Percentiles rank a stretch among this genome's conserved stretches.
These are phyloP conservation scores for Babesia ovata DNA, from an alignment of 169 alveolate species.

Conservation along the genomic window DNA sequence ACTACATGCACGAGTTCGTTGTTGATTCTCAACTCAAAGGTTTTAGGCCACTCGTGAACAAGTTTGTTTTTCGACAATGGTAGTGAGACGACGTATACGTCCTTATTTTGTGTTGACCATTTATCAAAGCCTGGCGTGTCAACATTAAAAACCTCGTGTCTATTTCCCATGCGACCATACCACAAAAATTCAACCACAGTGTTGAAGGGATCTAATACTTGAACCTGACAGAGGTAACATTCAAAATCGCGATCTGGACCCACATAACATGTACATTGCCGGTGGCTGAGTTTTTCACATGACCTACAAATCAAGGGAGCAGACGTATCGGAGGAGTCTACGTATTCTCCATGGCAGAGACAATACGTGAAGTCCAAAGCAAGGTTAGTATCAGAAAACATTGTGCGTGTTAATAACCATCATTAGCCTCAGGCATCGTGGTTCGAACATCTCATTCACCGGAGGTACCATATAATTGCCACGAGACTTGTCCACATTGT, in stretches of 20 bases:
- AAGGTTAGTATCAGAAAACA: too few relatives aligned
- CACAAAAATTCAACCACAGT: constrained; percentile 70
- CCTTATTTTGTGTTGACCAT: constrained; percentile 72
- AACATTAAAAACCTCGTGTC: constrained; percentile 46
- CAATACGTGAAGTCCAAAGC: constrained; percentile 34
- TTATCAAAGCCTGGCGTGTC: constrained; percentile 62
- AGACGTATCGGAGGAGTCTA: not conserved
- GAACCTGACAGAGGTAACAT: constrained; percentile 73
- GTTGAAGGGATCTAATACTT: constrained; percentile 78
- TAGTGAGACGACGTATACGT: constrained; percentile 65
- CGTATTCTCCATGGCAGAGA: constrained; percentile 39
- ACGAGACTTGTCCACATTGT: too few relatives aligned
- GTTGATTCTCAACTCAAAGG: constrained; percentile 72
- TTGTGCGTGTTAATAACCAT: not conserved
- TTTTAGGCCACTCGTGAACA: constrained; percentile 82
- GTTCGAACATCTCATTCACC: too few relatives aligned
- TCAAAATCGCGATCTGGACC: constrained; percentile 66
- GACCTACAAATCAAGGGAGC: constrained; percentile 41
- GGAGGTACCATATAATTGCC: too few relatives aligned
- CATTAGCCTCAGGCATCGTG: not conserved
- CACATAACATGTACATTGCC: constrained; percentile 44
- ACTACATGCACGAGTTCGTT: constrained; percentile 71
- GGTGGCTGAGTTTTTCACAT: constrained; percentile 52
- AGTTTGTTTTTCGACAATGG: constrained; percentile 41
- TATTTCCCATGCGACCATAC: constrained; percentile 68